Percentiles rank a stretch among this genome's conserved stretches.
phyloP scores from a whole-genome alignment of 371 early-diverging fungal genomes.

The Syncephalastrum monosporum region DNA sequence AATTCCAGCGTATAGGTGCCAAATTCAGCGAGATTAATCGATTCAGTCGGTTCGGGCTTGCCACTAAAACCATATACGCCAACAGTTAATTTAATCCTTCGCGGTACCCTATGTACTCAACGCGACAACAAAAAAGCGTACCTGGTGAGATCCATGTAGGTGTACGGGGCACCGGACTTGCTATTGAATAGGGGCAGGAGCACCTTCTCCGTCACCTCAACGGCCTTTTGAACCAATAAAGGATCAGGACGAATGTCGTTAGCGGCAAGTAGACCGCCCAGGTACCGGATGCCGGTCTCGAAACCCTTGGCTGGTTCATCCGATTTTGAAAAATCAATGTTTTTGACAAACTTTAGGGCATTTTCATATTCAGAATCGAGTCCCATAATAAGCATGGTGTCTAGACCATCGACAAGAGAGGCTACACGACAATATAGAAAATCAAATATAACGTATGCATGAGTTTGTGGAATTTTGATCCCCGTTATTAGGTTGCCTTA shows the following conservation, averaged over 20 bases:
- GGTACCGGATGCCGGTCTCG: slow-evolving; percentile 65
- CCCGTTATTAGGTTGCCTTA: slow-evolving; percentile 8
- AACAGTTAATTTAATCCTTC: too few relatives aligned
- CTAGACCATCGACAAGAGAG: slow-evolving; percentile 82
- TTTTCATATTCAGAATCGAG: slow-evolving; percentile 65
- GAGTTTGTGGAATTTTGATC: slow-evolving; percentile 60
- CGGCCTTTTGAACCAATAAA: slow-evolving; percentile 22
- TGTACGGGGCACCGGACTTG: slow-evolving; percentile 70
- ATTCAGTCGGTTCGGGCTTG: slow-evolving; percentile 17
- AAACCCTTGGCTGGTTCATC: slow-evolving; percentile 44
- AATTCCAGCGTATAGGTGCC: slow-evolving; percentile 88
- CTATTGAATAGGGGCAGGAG: slow-evolving; percentile 34
- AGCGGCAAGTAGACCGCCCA: slow-evolving; percentile 60
- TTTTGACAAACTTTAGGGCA: slow-evolving; percentile 46
- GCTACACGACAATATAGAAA: slow-evolving; percentile 35
- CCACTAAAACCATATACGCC: slow-evolving; percentile 1
- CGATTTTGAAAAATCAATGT: slow-evolving; percentile 20
- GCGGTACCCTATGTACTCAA: background rate
- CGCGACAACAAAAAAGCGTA: slow-evolving; percentile 18
- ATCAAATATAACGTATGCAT: slow-evolving; percentile 45
- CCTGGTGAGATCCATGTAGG: slow-evolving; percentile 62
- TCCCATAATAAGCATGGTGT: slow-evolving; percentile 82
- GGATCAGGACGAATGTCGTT: slow-evolving; percentile 31
- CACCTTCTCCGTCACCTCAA: slow-evolving; percentile 29
- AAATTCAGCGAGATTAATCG: slow-evolving; percentile 78